Percentiles rank a stretch among this genome's conserved stretches.
Evolutionary conservation across 2,329 filamentous ascomycete genomes (phyloP).

Genomic region (Arthroderma sp.): DNA sequence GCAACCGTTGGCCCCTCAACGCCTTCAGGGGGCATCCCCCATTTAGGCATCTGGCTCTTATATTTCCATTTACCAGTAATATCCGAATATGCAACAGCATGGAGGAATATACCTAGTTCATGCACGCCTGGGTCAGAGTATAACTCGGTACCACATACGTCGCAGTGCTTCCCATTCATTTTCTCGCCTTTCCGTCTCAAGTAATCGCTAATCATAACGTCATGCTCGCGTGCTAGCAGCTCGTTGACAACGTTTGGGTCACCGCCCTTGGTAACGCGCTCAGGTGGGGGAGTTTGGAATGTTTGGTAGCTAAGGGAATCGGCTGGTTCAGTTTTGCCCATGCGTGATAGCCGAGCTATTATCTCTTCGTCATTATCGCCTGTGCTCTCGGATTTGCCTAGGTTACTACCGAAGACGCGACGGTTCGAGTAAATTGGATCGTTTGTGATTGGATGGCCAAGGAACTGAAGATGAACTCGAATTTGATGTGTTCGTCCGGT

Average conservation of each 20-base stretch:
- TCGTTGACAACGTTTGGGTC: conserved; percentile 29
- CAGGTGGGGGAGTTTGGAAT: conserved; percentile 30
- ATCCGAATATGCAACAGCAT: conserved; percentile 83
- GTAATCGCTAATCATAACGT: conserved; percentile 84
- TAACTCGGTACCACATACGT: conserved; percentile 70
- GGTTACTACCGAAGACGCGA: conserved; percentile 71
- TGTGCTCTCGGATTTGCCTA: conserved; percentile 57
- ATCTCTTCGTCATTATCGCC: conserved; percentile 77
- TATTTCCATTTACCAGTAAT: conserved; percentile 76
- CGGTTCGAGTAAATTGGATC: conserved; percentile 97
- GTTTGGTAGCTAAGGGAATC: conserved; percentile 78
- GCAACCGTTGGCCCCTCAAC: conserved; percentile 59
- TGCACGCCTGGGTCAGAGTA: conserved; percentile 87
- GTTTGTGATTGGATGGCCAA: conserved; percentile 91
- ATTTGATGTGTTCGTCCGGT: conserved; percentile 93
- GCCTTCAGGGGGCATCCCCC: conserved; percentile 72
- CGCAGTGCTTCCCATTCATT: conserved; percentile 74
- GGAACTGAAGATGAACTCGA: conserved; percentile 83
- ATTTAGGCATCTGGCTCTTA: conserved; percentile 67
- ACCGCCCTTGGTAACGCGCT: conserved; percentile 23
- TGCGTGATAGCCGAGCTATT: conserved; percentile 68
- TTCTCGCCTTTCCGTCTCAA: conserved; percentile 85
- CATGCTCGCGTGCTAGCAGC: conserved; percentile 38
- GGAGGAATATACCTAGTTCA: conserved; percentile 85
- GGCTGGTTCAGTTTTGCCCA: conserved; percentile 90